Evolutionary conservation across 139 green algal species (phyloP).

Genomic region (Tetradesmus lagerheimii): DNA sequence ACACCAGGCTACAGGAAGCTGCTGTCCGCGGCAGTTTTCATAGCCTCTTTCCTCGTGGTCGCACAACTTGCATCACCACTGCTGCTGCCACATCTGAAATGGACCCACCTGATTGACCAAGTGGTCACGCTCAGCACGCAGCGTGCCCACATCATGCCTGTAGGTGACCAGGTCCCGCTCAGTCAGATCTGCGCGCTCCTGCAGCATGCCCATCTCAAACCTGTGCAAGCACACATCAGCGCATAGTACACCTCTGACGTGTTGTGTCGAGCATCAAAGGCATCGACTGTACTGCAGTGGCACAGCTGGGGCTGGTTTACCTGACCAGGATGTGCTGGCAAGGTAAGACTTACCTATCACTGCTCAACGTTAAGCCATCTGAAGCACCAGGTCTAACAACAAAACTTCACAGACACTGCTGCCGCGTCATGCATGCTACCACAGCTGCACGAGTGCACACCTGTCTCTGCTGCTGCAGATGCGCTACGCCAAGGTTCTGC

Average conservation of each 20-base stretch:
- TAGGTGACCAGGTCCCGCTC: slow-evolving; percentile 9
- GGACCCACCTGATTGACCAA: slow-evolving; percentile 34
- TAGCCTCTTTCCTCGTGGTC: neutral
- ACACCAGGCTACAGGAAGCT: too few species aligned
- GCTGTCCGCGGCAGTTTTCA: neutral
- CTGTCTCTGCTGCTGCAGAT: neutral
- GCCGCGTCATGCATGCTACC: neutral
- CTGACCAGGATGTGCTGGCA: neutral
- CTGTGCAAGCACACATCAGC: neutral
- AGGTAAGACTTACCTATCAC: too few species aligned
- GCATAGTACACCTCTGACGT: too few species aligned
- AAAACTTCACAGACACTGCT: too few species aligned
- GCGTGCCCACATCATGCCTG: slow-evolving; percentile 24
- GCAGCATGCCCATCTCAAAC: slow-evolving; percentile 48
- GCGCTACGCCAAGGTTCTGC: too few species aligned
- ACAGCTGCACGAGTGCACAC: neutral
- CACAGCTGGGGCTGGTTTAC: too few species aligned
- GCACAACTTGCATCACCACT: neutral
- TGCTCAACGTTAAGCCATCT: too few species aligned
- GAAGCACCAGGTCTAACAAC: too few species aligned
- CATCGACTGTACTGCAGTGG: too few species aligned
- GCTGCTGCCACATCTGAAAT: neutral
- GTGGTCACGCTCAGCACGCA: slow-evolving; percentile 27
- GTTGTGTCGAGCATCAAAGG: too few species aligned
- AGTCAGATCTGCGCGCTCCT: slow-evolving; percentile 21